Base-by-base conservation (phyloP, 1,284 basidiomycete genomes). In the Austroboletus novae-zelandiae region DNA sequence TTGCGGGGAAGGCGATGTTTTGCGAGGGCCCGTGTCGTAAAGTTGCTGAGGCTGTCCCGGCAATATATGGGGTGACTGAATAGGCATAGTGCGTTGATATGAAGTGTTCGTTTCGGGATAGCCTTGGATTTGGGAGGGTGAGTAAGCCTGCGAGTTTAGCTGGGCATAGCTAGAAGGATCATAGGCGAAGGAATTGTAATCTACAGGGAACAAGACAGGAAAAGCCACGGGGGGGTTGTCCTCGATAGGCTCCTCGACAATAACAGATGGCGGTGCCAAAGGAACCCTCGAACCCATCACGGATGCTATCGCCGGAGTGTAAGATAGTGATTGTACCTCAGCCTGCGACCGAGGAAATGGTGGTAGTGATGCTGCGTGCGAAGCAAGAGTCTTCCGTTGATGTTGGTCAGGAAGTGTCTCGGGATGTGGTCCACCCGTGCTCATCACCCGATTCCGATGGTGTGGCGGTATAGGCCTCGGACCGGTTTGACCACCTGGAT, bases 401-500 rank as follows among this genome's bases (percentile, higher is more conserved):
- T 55, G 54, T 8, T 36, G 45, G 8, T 52, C 51, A 13, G 53
- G 46, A 35, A 50, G 37, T 15, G 34, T 13, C 17, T 58, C 57
- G 3, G 49, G 50, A 31, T 52, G 30, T 44, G 34, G 43, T 25
- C 9, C 56, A 27, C 43, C 42, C 25, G 30, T 47, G 47, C 52
- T 61, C 15, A 40, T 50, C 17, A 35, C 48, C 29, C 47, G 49
- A 42, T 51, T 50, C 27, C 58, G 56, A 44, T 54, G 62, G 8
- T 61, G 63, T 15, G 59, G 58, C 10, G 58, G 57, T 29, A 60
- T 61, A 9, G 61, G 48, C 43, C 64, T 60, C 15, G 61, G 59
- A 46, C 60, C 51, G 23, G 45, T 41, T 32, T 62, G 64, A 9
- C 50, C 56, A n/a, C 75, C 75, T 11, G 77, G 71, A n/a, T 74